A percentile compares a stretch with the other conserved stretches of the same genome.
These are phyloP conservation scores for Skeletonema costatum DNA, from an alignment of 108 stramenopile genomes.

Conservation along the genomic window DNA sequence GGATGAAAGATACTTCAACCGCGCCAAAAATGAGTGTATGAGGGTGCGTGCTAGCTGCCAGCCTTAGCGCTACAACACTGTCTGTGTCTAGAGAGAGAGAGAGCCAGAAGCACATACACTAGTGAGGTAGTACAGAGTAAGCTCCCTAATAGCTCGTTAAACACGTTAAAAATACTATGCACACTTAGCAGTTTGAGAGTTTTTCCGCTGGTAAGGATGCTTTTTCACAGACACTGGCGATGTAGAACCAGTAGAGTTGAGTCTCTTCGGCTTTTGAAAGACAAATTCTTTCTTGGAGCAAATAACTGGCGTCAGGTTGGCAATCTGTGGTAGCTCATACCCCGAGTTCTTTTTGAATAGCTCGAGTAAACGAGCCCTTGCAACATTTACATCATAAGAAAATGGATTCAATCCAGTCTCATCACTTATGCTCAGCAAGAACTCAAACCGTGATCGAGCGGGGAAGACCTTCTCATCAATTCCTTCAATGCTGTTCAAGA, in stretches of 20 bases:
- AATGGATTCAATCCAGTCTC: conserved; percentile 15
- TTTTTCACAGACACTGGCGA: neutral
- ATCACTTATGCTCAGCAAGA: conserved; percentile 2
- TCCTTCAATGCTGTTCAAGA: conserved; percentile 43
- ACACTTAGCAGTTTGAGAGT: neutral
- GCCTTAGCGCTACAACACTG: no score
- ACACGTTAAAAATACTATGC: neutral
- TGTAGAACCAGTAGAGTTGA: neutral
- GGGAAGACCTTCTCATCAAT: conserved; percentile 17
- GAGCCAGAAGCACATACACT: no score
- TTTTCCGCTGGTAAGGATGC: neutral
- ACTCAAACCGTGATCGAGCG: conserved; percentile 3
- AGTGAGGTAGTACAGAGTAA: no score
- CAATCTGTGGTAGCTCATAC: conserved; percentile 18
- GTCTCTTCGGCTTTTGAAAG: neutral
- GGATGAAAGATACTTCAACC: neutral
- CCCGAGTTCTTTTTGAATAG: conserved; percentile 16
- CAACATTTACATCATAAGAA: conserved; percentile 12
- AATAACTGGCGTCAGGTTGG: conserved; percentile 12
- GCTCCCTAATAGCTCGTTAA: no score
- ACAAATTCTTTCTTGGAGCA: neutral
- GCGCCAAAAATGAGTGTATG: neutral
- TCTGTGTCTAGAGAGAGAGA: no score
- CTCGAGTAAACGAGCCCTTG: conserved; percentile 7
- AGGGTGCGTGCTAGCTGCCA: no score